Evolutionary conservation across 1,284 basidiomycete genomes (phyloP).

Genomic region (Termitomyces sp.): DNA sequence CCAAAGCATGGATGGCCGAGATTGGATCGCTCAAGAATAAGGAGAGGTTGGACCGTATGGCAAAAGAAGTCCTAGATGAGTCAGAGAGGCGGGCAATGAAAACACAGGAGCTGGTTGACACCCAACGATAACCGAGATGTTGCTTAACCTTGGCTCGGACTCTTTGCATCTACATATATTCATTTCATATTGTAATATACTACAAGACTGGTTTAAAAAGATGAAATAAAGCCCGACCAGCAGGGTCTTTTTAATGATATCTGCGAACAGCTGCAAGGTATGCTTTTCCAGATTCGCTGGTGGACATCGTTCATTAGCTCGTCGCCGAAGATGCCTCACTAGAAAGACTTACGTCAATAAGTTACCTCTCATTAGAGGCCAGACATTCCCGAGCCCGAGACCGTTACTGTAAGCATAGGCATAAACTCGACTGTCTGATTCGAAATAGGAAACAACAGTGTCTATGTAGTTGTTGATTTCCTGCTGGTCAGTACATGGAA

Average conservation of each 20-base stretch:
- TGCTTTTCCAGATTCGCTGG: constrained; percentile 35
- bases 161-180: background rate
- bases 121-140: background rate
- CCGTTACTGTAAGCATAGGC: constrained; percentile 43
- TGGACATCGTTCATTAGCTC: background rate
- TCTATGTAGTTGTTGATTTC: constrained; percentile 37
- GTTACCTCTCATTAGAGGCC: constrained; percentile 35
- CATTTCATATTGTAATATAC: background rate
- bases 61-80: constrained; percentile 34
- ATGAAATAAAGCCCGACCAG: background rate
- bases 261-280: constrained; percentile 37
- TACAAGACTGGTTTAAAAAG: background rate
- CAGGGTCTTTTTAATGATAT: constrained; percentile 27
- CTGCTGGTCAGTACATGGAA: constrained; percentile 36
- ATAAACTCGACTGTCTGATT: constrained; percentile 30
- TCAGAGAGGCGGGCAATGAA: constrained; percentile 29
- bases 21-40: constrained; percentile 34
- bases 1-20: constrained; percentile 43
- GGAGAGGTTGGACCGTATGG: constrained; percentile 32
- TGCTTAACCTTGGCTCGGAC: background rate
- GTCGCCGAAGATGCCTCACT: background rate
- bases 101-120: background rate
- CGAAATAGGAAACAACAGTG: constrained; percentile 32
- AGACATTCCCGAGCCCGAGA: constrained; percentile 36
- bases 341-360: constrained; percentile 29